Percentiles rank a stretch among this genome's conserved stretches.
phyloP scores from a whole-genome alignment of 2,329 filamentous ascomycete species.

The Colletotrichum sp. region DNA sequence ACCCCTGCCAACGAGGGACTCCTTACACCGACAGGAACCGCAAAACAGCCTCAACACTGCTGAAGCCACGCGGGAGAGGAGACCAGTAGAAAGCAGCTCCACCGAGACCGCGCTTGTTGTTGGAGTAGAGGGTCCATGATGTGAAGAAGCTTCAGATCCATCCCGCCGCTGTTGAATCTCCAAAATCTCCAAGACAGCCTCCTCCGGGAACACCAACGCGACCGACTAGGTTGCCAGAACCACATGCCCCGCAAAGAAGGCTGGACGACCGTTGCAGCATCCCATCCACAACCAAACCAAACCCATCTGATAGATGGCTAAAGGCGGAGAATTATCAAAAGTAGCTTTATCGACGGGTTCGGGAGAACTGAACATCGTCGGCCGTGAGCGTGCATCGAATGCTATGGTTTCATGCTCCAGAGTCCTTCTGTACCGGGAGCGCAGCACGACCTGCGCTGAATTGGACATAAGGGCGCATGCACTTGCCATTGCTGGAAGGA shows the following conservation, averaged over 20 bases:
- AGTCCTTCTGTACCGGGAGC: not conserved
- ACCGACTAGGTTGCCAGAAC: conserved; percentile 12
- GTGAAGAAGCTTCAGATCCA: conserved; percentile 18
- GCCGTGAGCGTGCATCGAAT: not conserved
- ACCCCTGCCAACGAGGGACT: not conserved
- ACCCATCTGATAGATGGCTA: not conserved
- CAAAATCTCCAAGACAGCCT: conserved; percentile 16
- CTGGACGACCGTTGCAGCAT: conserved; percentile 16
- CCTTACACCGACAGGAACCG: not conserved
- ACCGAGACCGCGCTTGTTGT: conserved; percentile 14
- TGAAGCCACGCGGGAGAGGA: conserved; percentile 19
- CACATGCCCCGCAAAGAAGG: conserved; percentile 22
- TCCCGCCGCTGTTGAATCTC: conserved; percentile 17
- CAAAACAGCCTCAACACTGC: conserved; percentile 16
- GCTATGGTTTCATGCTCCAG: not conserved
- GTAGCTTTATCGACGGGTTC: not conserved
- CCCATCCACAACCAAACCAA: conserved; percentile 5
- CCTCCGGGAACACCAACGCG: conserved; percentile 4
- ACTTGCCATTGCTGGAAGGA: conserved; percentile 10
- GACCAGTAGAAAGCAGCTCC: conserved; percentile 3
- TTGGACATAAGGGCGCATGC: not conserved
- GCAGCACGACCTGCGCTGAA: not conserved
- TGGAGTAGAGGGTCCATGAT: conserved; percentile 16
- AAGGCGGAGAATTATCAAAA: conserved; percentile 2
- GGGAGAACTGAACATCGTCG: not conserved